Evolutionary conservation across 768 basidiomycete genomes (phyloP), one percentile per base, ranked within the genome.

Genomic region (Strobilomyces confusus): DNA sequence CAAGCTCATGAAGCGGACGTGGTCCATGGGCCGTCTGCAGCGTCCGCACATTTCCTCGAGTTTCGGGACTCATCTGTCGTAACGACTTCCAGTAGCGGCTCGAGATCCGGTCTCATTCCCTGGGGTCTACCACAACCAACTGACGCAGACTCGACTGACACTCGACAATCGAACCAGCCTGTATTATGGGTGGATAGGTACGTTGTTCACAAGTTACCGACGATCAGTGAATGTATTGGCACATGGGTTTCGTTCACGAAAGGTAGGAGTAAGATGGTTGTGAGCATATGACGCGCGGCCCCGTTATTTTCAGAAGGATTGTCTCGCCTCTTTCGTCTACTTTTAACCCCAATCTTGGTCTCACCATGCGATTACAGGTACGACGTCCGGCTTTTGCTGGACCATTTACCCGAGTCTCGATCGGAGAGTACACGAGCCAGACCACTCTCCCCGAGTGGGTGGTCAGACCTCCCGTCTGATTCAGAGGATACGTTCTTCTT

Each of bases 381-480:
- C 69, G 90, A 94, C 61, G 83, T 82, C 5, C 83, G 90, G 3
- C 81, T 94, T 19, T 73, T 94, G 15, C 73, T 92, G 20, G 81
- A 90, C 38, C 58, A 79, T 2, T 64, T 82, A 0, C 75, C 73
- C 22, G 5, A 50, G 14, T 22, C 40, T 2, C 43, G 15, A 42
- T 38, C 53, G 22, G 51, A 58, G 43, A 23, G 9, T 9, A 34
- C 14, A 29, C 56, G 29, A 6, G 12, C n/a, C 32, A 44, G 63
- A 49, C 56, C 77, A 1, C 69, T 65, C 22, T 81, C 84, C 0
- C 79, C 82, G 3, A 70, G 76, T 4, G 89, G 87, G 9, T 94
- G 91, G 91, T 86, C 86, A 0, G 87, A 92, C 66, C 77, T 94
- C 3, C 86, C 91, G 5, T 92, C 92, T 0, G 92, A 94, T 62